A percentile compares a stretch with the other conserved stretches of the same genome.
Conservation (phyloP, 2,329 filamentous ascomycete genomes). For the Calonectria montana region DNA sequence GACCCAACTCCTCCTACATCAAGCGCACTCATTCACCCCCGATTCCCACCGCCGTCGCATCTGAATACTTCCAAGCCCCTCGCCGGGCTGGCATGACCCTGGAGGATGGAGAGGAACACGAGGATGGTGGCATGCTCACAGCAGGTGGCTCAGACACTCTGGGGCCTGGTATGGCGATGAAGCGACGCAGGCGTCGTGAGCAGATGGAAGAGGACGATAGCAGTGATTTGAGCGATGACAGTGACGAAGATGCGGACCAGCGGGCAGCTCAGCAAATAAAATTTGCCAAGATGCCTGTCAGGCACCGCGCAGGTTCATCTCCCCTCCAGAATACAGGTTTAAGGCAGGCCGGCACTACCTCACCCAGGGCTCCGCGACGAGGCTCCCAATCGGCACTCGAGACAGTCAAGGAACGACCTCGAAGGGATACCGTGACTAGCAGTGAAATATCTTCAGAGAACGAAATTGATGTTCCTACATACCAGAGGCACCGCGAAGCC, state of each 20-base stretch:
- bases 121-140: slow-evolving; percentile 79
- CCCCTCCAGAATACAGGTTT: slow-evolving; percentile 78
- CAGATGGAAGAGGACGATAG: slow-evolving; percentile 88
- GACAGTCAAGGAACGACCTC: slow-evolving; percentile 74
- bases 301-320: slow-evolving; percentile 87
- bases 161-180: slow-evolving; percentile 74
- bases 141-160: slow-evolving; percentile 75
- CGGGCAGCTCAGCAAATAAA: slow-evolving; percentile 91
- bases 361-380: slow-evolving; percentile 64
- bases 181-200: slow-evolving; percentile 74
- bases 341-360: slow-evolving; percentile 62
- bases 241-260: slow-evolving; percentile 80
- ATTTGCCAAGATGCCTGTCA: slow-evolving; percentile 94
- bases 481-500: slow-evolving; percentile 72
- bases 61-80: slow-evolving; percentile 84
- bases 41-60: slow-evolving; percentile 84
- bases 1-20: slow-evolving; percentile 77
- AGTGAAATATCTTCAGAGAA: slow-evolving; percentile 88
- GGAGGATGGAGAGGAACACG: slow-evolving; percentile 78
- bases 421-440: slow-evolving; percentile 82
- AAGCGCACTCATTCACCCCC: slow-evolving; percentile 89
- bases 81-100: slow-evolving; percentile 72
- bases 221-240: slow-evolving; percentile 86
- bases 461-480: slow-evolving; percentile 76
- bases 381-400: slow-evolving; percentile 80